Percentiles rank a stretch among this genome's conserved stretches.
phyloP scores from a whole-genome alignment of 129 eudicot genomes.

The Lactuca saligna region DNA sequence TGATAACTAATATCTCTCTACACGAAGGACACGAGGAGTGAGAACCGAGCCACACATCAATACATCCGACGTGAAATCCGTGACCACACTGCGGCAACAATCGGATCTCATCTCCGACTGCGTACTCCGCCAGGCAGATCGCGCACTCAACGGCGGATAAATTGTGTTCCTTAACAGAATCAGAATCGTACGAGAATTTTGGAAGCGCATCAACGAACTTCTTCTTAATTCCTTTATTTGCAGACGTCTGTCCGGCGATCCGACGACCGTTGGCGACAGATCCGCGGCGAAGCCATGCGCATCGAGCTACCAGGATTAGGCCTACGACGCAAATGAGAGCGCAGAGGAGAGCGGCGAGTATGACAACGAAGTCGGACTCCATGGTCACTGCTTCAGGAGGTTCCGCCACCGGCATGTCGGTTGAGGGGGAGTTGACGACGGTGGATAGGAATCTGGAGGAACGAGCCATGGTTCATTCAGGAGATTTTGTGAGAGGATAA shows the following conservation, averaged over 20 bases:
- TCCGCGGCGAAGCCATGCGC: conserved; percentile 50
- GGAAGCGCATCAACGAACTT: conserved; percentile 7
- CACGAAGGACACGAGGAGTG: conserved; percentile 40
- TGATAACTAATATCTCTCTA: conserved; percentile 24
- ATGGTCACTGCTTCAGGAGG: conserved; percentile 24
- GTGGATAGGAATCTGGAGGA: conserved; percentile 22
- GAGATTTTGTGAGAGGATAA: neutral
- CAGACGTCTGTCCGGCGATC: neutral
- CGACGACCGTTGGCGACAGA: neutral
- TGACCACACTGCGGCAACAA: conserved; percentile 52
- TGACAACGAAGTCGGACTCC: conserved; percentile 20
- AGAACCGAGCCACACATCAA: conserved; percentile 45
- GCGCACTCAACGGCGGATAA: conserved; percentile 34
- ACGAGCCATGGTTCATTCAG: conserved; percentile 25
- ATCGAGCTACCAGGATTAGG: conserved; percentile 47
- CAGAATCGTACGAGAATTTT: conserved; percentile 1
- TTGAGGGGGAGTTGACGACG: conserved; percentile 15
- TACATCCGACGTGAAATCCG: conserved; percentile 47
- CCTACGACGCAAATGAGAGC: conserved; percentile 55
- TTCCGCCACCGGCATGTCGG: conserved; percentile 24
- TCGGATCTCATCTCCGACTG: conserved; percentile 42
- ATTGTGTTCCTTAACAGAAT: neutral
- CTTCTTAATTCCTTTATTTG: conserved; percentile 14
- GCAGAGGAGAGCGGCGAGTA: conserved; percentile 51
- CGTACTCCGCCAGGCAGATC: conserved; percentile 38